Conservation (phyloP, 805 yeast species). For the Candida odintsovae region DNA sequence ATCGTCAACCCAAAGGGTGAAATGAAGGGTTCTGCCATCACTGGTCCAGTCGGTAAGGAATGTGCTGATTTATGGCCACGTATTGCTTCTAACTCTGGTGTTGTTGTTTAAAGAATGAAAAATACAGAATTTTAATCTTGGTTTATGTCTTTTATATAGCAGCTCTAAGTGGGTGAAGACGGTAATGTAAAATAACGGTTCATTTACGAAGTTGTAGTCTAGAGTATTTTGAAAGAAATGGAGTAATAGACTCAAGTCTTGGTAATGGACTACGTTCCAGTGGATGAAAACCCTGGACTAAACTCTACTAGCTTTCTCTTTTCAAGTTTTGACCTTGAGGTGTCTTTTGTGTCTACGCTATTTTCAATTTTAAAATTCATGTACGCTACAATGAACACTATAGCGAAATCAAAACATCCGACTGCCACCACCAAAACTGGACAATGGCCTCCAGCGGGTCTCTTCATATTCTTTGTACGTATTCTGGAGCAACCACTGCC, state of each 20-base stretch:
- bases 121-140: neutral
- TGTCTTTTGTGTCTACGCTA: too few relatives aligned
- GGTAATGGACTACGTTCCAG: too few relatives aligned
- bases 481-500: neutral
- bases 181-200: neutral
- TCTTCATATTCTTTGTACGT: neutral
- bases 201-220: neutral
- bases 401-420: neutral
- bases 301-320: too few relatives aligned
- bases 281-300: too few relatives aligned
- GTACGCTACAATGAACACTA: too few relatives aligned
- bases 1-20: slow-evolving; percentile 99
- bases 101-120: slow-evolving; percentile 74
- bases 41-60: slow-evolving; percentile 99
- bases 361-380: too few relatives aligned
- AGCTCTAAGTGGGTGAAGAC: neutral
- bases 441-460: neutral
- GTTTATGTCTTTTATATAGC: neutral
- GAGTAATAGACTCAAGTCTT: too few relatives aligned
- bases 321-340: too few relatives aligned
- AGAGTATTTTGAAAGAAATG: too few relatives aligned
- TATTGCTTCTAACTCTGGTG: slow-evolving; percentile 99
- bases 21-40: slow-evolving; percentile 99
- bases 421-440: neutral
- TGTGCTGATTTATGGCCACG: slow-evolving; percentile 99